Evolutionary conservation across 176 grass and related monocot genomes (phyloP).

Genomic region (Otatea glauca): DNA sequence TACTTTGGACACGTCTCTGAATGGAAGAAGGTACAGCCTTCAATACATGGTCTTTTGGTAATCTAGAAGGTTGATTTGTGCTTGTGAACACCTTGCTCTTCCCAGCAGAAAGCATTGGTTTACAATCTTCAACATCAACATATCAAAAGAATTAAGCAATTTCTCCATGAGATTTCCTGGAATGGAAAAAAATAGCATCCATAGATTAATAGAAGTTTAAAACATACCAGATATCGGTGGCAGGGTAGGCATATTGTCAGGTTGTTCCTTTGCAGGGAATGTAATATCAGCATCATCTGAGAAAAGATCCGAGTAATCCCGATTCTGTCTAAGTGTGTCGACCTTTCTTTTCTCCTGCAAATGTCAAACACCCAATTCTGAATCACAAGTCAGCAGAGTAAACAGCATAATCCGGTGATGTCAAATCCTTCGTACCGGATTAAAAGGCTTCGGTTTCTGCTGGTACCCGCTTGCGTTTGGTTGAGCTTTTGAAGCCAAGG

Average conservation of each 20-base stretch:
- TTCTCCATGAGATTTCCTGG: not conserved
- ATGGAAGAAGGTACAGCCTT: conserved; percentile 24
- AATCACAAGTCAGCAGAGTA: conserved; percentile 13
- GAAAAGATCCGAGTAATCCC: conserved; percentile 81
- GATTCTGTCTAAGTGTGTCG: conserved; percentile 66
- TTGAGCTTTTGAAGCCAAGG: conserved; percentile 39
- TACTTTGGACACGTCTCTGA: conserved; percentile 22
- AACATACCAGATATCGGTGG: conserved; percentile 59
- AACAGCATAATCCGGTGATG: conserved; percentile 1
- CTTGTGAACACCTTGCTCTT: conserved; percentile 14
- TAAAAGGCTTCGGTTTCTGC: conserved; percentile 56
- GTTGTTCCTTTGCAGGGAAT: conserved; percentile 27
- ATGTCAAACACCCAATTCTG: not conserved
- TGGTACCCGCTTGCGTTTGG: conserved; percentile 21
- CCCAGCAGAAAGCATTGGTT: not conserved
- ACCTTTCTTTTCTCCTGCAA: conserved; percentile 72
- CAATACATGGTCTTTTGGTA: conserved; percentile 34
- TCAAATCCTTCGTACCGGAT: conserved; percentile 51
- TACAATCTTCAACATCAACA: conserved; percentile 43
- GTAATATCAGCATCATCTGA: conserved; percentile 67
- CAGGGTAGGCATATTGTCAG: not conserved
- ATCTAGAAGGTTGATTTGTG: conserved; percentile 1
- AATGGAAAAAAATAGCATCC: not conserved
- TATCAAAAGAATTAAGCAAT: not conserved
- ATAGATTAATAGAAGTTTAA: not conserved